These are phyloP conservation scores for Amesomyces nigricolor DNA, from an alignment of 2,329 filamentous ascomycete species.

Conservation along the genomic window DNA sequence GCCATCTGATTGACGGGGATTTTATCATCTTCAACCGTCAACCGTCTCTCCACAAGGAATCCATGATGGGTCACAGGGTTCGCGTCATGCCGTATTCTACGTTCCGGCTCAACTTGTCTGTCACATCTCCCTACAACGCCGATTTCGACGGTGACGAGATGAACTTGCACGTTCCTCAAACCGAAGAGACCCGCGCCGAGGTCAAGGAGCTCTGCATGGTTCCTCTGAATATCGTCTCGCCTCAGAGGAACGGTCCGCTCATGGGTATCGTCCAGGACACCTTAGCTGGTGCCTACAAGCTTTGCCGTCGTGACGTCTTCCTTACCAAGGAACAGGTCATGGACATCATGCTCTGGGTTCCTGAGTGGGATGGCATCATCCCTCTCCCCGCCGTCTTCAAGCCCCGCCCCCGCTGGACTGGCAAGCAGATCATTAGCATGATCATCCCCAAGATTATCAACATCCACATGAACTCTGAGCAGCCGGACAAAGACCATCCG, in stretches of 20 bases:
- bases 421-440: conserved; percentile 95
- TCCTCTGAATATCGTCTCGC: conserved; percentile 97
- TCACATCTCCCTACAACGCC: conserved; percentile 98
- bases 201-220: conserved; percentile 93
- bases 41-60: conserved; percentile 97
- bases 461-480: conserved; percentile 60
- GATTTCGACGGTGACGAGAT: conserved; percentile 99
- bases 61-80: conserved; percentile 99
- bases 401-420: conserved; percentile 89
- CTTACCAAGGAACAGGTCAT: conserved; percentile 86
- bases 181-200: conserved; percentile 92
- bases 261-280: conserved; percentile 99
- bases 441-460: conserved; percentile 84
- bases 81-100: conserved; percentile 99
- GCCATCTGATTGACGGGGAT: conserved; percentile 91
- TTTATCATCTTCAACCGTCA: conserved; percentile 99
- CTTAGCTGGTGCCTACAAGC: conserved; percentile 92
- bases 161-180: conserved; percentile 99
- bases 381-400: conserved; percentile 91
- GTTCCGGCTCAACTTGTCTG: conserved; percentile 93
- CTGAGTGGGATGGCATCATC: conserved; percentile 93
- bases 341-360: conserved; percentile 97
- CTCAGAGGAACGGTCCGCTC: conserved; percentile 89
- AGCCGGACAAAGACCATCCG: conserved; percentile 53
- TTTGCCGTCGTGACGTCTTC: conserved; percentile 89